Evolutionary conservation across 768 basidiomycete species (phyloP), one percentile per base, ranked within the genome.

Genomic region (Atractiella rhizophila): DNA sequence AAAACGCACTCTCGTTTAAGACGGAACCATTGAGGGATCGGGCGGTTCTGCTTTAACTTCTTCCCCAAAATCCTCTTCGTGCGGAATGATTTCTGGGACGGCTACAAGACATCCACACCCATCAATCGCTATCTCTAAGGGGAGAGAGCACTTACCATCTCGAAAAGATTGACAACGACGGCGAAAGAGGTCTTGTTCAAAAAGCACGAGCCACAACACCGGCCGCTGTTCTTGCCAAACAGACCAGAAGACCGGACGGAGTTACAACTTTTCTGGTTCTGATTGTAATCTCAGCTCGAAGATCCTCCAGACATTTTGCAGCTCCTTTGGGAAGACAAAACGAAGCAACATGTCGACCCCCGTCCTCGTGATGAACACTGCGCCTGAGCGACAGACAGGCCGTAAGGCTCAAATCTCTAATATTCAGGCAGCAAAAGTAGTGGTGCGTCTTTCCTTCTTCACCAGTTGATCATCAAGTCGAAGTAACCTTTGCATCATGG

Each of bases 1-100:
- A 15, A 34, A 12, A n/a, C 23, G 30, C 15, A 37, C 43, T 16
- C 33, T 40, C 44, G 21, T 36, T 45, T 41, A 34, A 53, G 67
- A 51, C 85, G 82, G 73, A 91, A 94, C 88, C 88, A 98, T 58
- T 94, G 88, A 50, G 88, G 91, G 47, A 98, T 94, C 48, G 88
- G 91, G 59, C 88, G 72, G 69, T 98, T 98, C 70, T 91, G 85
- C 57, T 82, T 74, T 46, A 67, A 62, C 47, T 82, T 82, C 71
- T 96, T 98, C 60, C 88, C 83, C 54, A 98, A 79, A 59, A 74
- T 86, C 60, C 75, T 74, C 69, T 98, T 98, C 61, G 78, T 85
- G 59, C 79, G 71, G 72, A 94, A 94, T 44, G 82, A 71, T 67
- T 98, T 98, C 74, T 94, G 82, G 60, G 88, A 94, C 64, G 88